Percentiles rank a stretch among this genome's conserved stretches.
Conservation (phyloP, 495 filamentous ascomycete genomes). For the Aspergillus incahuasiensis region DNA sequence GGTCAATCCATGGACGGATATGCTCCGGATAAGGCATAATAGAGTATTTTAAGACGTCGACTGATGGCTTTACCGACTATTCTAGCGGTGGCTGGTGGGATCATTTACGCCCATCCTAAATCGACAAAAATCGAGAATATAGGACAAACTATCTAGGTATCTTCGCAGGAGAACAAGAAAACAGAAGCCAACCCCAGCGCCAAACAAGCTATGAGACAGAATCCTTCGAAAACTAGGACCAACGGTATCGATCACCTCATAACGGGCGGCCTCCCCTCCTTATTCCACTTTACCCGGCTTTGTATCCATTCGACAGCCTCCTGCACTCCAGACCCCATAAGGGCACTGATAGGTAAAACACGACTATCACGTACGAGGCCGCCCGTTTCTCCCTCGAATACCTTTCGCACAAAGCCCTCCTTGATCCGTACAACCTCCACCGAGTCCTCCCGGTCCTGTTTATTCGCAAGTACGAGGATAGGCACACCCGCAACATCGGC, state of each 20-base stretch:
- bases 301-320: slow-evolving; percentile 96
- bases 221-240: not conserved
- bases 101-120: not conserved
- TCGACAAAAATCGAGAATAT: not conserved
- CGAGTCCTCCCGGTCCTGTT: slow-evolving; percentile 95
- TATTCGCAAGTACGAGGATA: slow-evolving; percentile 89
- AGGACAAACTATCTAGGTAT: slow-evolving; percentile 21
- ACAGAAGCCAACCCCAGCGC: slow-evolving; percentile 5
- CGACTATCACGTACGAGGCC: slow-evolving; percentile 79
- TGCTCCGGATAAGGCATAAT: not conserved
- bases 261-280: slow-evolving; percentile 82
- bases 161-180: slow-evolving; percentile 12
- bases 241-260: slow-evolving; percentile 60
- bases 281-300: slow-evolving; percentile 90
- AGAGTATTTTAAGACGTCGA: not conserved
- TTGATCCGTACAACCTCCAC: slow-evolving; percentile 96
- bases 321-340: slow-evolving; percentile 84
- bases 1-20: not conserved
- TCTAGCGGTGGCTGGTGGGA: too few relatives aligned
- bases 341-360: slow-evolving; percentile 84
- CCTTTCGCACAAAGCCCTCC: slow-evolving; percentile 87
- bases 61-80: too few relatives aligned
- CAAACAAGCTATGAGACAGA: slow-evolving; percentile 14
- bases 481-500: slow-evolving; percentile 85
- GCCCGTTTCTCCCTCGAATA: slow-evolving; percentile 91